Conservation (phyloP, 169 alveolate genomes). For the Eimeria acervulina region DNA sequence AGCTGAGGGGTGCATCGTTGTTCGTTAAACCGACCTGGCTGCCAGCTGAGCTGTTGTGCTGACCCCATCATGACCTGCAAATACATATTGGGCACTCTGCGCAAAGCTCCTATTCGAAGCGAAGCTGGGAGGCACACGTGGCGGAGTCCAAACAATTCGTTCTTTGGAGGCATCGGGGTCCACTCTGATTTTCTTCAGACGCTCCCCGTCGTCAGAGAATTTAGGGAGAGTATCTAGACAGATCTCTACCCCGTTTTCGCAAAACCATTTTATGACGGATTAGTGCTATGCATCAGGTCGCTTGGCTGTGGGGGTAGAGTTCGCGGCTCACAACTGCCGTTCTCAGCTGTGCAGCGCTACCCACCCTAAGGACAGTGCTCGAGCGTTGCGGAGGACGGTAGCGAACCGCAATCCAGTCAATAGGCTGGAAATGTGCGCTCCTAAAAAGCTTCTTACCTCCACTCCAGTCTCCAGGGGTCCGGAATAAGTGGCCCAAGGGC, state of each 20-base stretch:
- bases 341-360: neutral
- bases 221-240: no score
- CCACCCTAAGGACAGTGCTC: neutral
- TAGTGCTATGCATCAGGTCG: neutral
- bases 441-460: neutral
- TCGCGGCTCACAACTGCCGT: neutral
- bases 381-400: neutral
- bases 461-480: neutral
- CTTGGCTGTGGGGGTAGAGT: neutral
- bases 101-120: no score
- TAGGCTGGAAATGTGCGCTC: neutral
- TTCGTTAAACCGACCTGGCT: neutral
- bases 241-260: no score
- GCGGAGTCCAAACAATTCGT: no score
- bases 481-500: neutral
- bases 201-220: no score
- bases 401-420: neutral
- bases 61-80: neutral
- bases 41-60: neutral
- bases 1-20: neutral
- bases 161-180: neutral
- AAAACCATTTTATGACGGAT: neutral
- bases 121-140: no score
- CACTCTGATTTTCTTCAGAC: no score
- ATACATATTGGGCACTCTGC: neutral